A percentile compares a stretch with the other conserved stretches of the same genome.
These are phyloP conservation scores for Euphorbia pulcherrima DNA, from an alignment of 345 rosid genomes.

Conservation along the genomic window DNA sequence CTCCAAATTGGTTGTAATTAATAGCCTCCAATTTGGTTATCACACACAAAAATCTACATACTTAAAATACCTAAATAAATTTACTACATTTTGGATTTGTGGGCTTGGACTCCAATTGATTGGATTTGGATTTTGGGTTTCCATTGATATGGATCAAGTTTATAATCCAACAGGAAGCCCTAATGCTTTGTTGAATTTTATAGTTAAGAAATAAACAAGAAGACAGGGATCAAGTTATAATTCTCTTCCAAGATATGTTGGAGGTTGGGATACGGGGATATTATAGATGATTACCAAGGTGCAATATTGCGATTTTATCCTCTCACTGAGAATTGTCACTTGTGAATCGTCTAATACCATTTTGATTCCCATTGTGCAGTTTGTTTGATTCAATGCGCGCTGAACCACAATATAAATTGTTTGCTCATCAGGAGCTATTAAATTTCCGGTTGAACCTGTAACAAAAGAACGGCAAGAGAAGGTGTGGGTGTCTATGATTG, in stretches of 20 bases:
- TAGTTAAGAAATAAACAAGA: slow-evolving; percentile 68
- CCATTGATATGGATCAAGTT: too few relatives aligned
- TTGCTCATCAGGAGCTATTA: slow-evolving; percentile 93
- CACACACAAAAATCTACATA: too few relatives aligned
- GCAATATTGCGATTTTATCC: neutral
- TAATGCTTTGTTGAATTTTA: slow-evolving; percentile 20
- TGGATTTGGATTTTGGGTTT: too few relatives aligned
- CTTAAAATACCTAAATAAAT: too few relatives aligned
- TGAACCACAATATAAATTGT: slow-evolving; percentile 62
- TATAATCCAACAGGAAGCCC: too few relatives aligned
- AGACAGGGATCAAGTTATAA: slow-evolving; percentile 80
- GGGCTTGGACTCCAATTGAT: too few relatives aligned
- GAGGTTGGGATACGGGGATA: slow-evolving; percentile 90
- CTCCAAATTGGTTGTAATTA: too few relatives aligned
- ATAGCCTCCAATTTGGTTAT: too few relatives aligned
- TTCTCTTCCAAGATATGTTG: slow-evolving; percentile 95
- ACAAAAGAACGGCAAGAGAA: slow-evolving; percentile 96
- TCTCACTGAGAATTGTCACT: neutral
- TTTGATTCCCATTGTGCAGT: slow-evolving; percentile 33
- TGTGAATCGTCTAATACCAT: slow-evolving; percentile 13
- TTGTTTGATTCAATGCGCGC: slow-evolving; percentile 69
- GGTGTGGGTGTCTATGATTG: slow-evolving; percentile 37
- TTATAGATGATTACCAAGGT: slow-evolving; percentile 71
- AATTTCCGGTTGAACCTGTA: slow-evolving; percentile 58
- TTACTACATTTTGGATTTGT: too few relatives aligned